Evolutionary conservation across 176 grass and related monocot genomes (phyloP).

Genomic region (Pharus latifolius): DNA sequence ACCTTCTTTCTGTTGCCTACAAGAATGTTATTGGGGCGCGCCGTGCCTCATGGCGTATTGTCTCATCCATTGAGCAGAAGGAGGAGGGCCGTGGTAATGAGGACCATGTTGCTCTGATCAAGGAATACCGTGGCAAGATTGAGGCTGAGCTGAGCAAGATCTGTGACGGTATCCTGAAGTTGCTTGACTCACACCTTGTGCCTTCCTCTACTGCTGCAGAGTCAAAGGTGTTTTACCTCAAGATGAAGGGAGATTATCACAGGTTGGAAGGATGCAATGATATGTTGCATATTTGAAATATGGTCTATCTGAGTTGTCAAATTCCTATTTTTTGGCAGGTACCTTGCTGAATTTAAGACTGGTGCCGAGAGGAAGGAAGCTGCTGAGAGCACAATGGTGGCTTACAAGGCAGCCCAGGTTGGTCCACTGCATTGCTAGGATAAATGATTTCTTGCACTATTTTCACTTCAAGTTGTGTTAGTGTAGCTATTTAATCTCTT

Average conservation of each 20-base stretch:
- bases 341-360: slow-evolving; percentile 82
- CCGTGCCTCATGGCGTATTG: slow-evolving; percentile 85
- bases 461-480: neutral
- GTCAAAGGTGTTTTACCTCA: slow-evolving; percentile 88
- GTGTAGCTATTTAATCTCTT: neutral
- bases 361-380: slow-evolving; percentile 61
- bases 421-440: neutral
- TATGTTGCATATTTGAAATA: neutral
- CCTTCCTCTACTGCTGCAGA: slow-evolving; percentile 60
- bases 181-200: slow-evolving; percentile 76
- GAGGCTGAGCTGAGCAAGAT: slow-evolving; percentile 80
- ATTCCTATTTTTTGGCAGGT: slow-evolving; percentile 25
- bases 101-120: slow-evolving; percentile 56
- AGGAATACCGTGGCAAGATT: slow-evolving; percentile 80
- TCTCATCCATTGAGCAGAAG: slow-evolving; percentile 89
- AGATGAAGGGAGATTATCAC: slow-evolving; percentile 97
- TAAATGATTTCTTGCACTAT: neutral
- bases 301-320: neutral
- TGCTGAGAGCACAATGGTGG: slow-evolving; percentile 64
- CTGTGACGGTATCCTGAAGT: slow-evolving; percentile 66
- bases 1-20: slow-evolving; percentile 82
- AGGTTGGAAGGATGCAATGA: slow-evolving; percentile 30
- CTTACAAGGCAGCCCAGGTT: slow-evolving; percentile 84
- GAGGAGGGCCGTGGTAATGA: slow-evolving; percentile 77
- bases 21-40: slow-evolving; percentile 90